Conservation (phyloP, 768 basidiomycete species). For the Calvatia gigantea region DNA sequence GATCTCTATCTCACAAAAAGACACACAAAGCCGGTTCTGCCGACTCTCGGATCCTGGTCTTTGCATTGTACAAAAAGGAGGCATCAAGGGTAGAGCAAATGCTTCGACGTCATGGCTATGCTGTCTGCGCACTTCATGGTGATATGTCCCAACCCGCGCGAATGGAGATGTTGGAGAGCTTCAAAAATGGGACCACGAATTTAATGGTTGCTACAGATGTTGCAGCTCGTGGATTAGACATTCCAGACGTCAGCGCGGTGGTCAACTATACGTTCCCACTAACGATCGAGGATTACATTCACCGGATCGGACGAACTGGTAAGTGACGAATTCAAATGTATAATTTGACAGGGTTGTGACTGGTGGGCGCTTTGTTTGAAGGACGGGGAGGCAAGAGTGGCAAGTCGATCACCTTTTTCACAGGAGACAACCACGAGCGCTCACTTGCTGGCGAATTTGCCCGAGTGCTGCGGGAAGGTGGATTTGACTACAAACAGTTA, state of each 20-base stretch:
- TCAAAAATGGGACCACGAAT: conserved; percentile 75
- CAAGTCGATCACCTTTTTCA: conserved; percentile 95
- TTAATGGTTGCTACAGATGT: conserved; percentile 96
- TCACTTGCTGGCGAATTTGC: conserved; percentile 91
- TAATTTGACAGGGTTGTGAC: background rate
- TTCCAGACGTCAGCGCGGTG: conserved; percentile 91
- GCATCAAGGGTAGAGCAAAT: conserved; percentile 85
- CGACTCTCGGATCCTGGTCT: conserved; percentile 80
- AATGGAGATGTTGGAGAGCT: conserved; percentile 81
- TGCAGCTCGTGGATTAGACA: conserved; percentile 94
- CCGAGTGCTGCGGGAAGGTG: conserved; percentile 84
- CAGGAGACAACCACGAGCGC: conserved; percentile 82
- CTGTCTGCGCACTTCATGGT: conserved; percentile 82
- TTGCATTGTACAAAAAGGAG: conserved; percentile 97
- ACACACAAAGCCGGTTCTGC: conserved; percentile 42
- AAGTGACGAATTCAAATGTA: conserved; percentile 19
- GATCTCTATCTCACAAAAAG: conserved; percentile 57
- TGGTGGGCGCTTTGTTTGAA: conserved; percentile 19
- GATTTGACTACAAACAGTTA: conserved; percentile 72
- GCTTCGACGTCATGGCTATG: conserved; percentile 69
- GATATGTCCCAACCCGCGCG: conserved; percentile 86
- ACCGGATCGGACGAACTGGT: conserved; percentile 90
- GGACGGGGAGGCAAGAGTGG: conserved; percentile 89
- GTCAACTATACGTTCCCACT: conserved; percentile 98
- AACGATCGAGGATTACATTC: conserved; percentile 91